Evolutionary conservation across 2,329 filamentous ascomycete genomes (phyloP).

Genomic region (Botrytis aclada): DNA sequence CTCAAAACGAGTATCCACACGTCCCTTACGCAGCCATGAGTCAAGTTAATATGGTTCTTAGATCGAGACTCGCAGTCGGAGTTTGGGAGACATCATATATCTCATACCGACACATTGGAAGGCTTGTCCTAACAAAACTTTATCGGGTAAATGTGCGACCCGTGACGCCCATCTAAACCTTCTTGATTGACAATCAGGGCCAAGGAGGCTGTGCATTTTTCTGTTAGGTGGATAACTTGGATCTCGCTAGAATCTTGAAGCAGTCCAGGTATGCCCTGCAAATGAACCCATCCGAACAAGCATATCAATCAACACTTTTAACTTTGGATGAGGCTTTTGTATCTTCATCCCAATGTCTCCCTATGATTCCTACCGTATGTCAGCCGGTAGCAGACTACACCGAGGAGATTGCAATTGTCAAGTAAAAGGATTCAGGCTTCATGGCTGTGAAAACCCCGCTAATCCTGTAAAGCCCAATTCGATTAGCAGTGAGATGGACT

Average conservation of each 20-base stretch:
- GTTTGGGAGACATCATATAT: constrained; percentile 1
- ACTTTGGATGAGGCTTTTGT: constrained; percentile 5
- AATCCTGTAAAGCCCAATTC: background rate
- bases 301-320: constrained; percentile 4
- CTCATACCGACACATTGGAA: constrained; percentile 2
- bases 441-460: background rate
- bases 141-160: constrained; percentile 12
- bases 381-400: background rate
- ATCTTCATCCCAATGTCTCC: constrained; percentile 2
- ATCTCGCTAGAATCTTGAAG: constrained; percentile 5
- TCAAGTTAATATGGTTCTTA: background rate
- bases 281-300: background rate
- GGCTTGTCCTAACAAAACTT: constrained; percentile 1
- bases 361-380: background rate
- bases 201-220: background rate
- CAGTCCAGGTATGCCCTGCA: constrained; percentile 2
- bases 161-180: constrained; percentile 9
- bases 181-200: constrained; percentile 1
- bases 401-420: background rate
- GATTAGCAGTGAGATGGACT: background rate
- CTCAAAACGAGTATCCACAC: background rate
- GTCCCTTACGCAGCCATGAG: background rate
- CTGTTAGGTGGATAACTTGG: background rate
- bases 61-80: background rate
- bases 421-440: background rate